Conservation (phyloP, 768 basidiomycete genomes). For the Roridomyces roridus region DNA sequence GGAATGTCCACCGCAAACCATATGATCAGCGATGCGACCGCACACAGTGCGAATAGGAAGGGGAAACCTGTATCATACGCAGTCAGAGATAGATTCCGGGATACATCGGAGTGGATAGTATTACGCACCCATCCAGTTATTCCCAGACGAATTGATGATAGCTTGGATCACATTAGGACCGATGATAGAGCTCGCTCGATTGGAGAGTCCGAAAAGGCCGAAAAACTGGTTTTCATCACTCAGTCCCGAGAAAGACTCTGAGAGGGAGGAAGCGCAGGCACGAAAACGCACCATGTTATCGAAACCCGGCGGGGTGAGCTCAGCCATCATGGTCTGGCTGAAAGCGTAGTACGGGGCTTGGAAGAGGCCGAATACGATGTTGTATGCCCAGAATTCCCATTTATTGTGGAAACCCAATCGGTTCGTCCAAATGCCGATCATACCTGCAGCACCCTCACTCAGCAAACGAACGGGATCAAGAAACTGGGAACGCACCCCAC, state of each 20-base stretch:
- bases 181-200: conserved; percentile 86
- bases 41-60: conserved; percentile 79
- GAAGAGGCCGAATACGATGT: conserved; percentile 80
- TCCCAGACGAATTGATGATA: conserved; percentile 73
- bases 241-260: not conserved
- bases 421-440: conserved; percentile 84
- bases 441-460: conserved; percentile 29
- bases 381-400: conserved; percentile 94
- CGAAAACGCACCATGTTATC: conserved; percentile 62
- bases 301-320: conserved; percentile 86
- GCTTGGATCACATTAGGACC: conserved; percentile 87
- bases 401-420: conserved; percentile 81
- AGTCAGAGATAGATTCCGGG: not conserved
- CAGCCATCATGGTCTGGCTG: conserved; percentile 88
- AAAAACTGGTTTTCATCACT: conserved; percentile 63
- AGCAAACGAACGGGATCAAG: not conserved
- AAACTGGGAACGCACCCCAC: conserved; percentile 59
- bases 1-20: conserved; percentile 76
- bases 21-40: conserved; percentile 70
- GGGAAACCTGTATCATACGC: conserved; percentile 56
- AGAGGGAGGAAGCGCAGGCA: not conserved
- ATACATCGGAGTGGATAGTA: not conserved
- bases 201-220: conserved; percentile 84
- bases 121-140: conserved; percentile 70
- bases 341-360: conserved; percentile 90